Evolutionary conservation across 352 stramenopile species (phyloP), one percentile per base, ranked within the genome.

Genomic region (Phytophthora sp.): DNA sequence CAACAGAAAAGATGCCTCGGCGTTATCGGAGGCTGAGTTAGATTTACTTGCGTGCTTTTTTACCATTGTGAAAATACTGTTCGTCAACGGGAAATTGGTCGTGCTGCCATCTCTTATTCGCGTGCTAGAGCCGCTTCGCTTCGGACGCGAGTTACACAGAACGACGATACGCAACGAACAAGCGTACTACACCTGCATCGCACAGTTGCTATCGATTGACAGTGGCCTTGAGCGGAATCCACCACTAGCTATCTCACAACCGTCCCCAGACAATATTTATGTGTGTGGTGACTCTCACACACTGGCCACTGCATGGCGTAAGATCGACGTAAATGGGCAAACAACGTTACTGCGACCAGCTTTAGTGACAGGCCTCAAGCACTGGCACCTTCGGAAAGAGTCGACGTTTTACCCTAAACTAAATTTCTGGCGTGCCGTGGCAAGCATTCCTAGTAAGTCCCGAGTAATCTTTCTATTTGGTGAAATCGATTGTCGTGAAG

Each of bases 401-500:
- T 91, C 83, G 6, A 70, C 66, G 6, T 98, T 98, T 54, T 98
- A 98, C 72, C 95, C 96, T 1, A 96, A 98, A 62, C 62, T 79
- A 18, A 96, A 98, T 64, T 96, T 98, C 48, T 92, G 80, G 76
- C 77, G 74, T 27, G 77, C 91, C 3, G 52, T 95, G 13, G 32
- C 69, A 1, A 72, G 66, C 10, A 76, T 95, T 13, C 88, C 88
- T 7, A 62, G 13, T 1, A 66, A 73, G 10, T 76, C 88, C 2
- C 73, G 69, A 4, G 89, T 99, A 6, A 69, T 98, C 18, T 92
- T 98, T 35, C 79, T 97, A 32, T 90, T 98, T 70, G 94, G 96
- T 27, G 96, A 99, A 70, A 98, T 99, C 53, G 96, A 99, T 58
- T 98, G 95, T 60, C 79, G 96, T 11, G 95, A 98, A 72, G 96